Evolutionary conservation across 306 rosid genomes (phyloP), one percentile per base, ranked within the genome.

Genomic region (Citrullus mucosospermus): DNA sequence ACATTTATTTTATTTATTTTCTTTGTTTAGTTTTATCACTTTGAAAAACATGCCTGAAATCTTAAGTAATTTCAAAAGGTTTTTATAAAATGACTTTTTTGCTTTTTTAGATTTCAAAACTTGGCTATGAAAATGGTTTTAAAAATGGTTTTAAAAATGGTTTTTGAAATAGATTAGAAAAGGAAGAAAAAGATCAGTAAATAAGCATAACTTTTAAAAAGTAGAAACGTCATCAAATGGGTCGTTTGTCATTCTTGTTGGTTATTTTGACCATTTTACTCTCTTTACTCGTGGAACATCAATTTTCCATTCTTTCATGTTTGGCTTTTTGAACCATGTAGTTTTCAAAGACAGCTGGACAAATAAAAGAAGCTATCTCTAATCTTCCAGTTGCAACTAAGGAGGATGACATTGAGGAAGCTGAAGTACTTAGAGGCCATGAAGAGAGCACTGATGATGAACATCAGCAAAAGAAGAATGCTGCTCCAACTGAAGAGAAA

Each of bases 281-380:
- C 10, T 46, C 14, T 46, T 78, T 48, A n/a, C 41, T 77, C 39
- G 25, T 77, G 38, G 51, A 34, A 78, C 51, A 51, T 38, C 72
- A 66, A 59, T 48, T 36, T 36, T 50, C 50, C 50, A 5, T 51
- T 34, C 81, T 59, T 79, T 81, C 74, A 57, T 83, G 80, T 69
- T 68, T 71, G 81, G 30, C 36, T 75, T 68, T 58, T 46, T 79
- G 61, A 80, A 44, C 80, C 56, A 58, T 56, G 14, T 75, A 92
- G 97, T 92, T 92, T 85, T 91, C 99, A 9, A 95, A 88, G 85
- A 86, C 97, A 65, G 96, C 97, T 78, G 88, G 85, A 77, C 88
- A 66, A 80, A 75, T 95, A 77, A 91, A 92, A 85, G 97, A 95
- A 84, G 81, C 84, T 81, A 86, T 95, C 83, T 77, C 90, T 68